Percentiles rank a stretch among this genome's conserved stretches.
Conservation (phyloP, 192 early-diverging fungal genomes). For the Entomortierella parvispora region DNA sequence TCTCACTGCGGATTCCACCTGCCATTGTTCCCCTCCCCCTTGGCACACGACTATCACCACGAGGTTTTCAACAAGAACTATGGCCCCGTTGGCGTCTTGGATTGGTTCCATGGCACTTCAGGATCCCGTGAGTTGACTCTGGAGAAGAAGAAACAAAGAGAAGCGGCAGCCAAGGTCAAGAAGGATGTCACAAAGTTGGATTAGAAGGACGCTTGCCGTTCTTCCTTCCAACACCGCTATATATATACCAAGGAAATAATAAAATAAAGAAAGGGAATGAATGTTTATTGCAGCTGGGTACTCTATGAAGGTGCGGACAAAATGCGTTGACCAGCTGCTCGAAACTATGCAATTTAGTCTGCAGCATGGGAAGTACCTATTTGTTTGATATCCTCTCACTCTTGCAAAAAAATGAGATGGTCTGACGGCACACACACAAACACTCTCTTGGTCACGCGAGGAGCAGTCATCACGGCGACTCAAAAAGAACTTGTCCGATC, state of each 20-base stretch:
- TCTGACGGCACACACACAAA: too few relatives aligned
- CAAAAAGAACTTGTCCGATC: constrained; percentile 73
- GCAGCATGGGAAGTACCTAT: too few relatives aligned
- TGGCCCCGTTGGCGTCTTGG: constrained; percentile 53
- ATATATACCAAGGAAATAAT: background rate
- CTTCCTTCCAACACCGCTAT: background rate
- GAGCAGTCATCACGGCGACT: constrained; percentile 47
- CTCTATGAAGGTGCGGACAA: too few relatives aligned
- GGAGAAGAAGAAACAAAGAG: constrained; percentile 34
- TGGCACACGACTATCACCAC: constrained; percentile 83
- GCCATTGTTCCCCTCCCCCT: constrained; percentile 72
- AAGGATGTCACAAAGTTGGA: background rate
- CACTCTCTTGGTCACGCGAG: too few relatives aligned
- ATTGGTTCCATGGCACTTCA: constrained; percentile 42
- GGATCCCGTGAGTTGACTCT: constrained; percentile 33
- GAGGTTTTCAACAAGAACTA: constrained; percentile 69
- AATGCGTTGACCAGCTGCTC: too few relatives aligned
- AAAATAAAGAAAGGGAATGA: too few relatives aligned
- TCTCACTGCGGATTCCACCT: constrained; percentile 83
- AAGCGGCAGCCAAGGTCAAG: constrained; percentile 13
- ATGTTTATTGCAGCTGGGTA: too few relatives aligned
- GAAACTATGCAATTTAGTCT: too few relatives aligned
- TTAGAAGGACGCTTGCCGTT: background rate
- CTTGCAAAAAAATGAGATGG: too few relatives aligned
- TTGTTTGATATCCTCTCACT: too few relatives aligned